Conservation (phyloP, 2,329 filamentous ascomycete genomes). For the Cytospora piceicola region DNA sequence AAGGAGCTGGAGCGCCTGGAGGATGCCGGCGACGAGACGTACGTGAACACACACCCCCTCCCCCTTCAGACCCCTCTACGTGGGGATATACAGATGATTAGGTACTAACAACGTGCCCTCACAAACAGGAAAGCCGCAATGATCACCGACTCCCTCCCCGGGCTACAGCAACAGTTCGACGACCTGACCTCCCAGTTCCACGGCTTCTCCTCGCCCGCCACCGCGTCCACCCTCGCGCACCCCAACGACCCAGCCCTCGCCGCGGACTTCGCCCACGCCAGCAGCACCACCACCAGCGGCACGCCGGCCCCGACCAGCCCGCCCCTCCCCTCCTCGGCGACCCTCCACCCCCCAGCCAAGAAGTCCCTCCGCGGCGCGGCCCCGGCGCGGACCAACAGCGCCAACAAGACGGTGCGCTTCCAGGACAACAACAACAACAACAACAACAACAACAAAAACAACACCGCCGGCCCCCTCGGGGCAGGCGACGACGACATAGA, state of each 20-base stretch:
- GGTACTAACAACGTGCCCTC: constrained; percentile 45
- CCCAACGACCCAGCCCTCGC: constrained; percentile 68
- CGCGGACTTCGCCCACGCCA: constrained; percentile 66
- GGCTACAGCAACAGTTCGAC: constrained; percentile 73
- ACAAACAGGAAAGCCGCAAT: constrained; percentile 48
- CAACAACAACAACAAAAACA: constrained; percentile 59
- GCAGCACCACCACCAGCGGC: constrained; percentile 42
- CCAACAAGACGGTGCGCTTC: constrained; percentile 82
- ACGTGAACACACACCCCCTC: constrained; percentile 34
- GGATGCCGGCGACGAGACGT: constrained; percentile 67
- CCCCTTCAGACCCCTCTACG: neutral
- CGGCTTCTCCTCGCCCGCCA: constrained; percentile 59
- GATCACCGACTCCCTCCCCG: constrained; percentile 67
- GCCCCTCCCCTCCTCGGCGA: constrained; percentile 46
- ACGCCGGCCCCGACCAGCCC: constrained; percentile 33
- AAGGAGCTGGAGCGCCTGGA: constrained; percentile 66
- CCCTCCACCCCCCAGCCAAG: constrained; percentile 33
- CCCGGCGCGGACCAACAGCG: constrained; percentile 31
- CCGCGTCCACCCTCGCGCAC: constrained; percentile 56
- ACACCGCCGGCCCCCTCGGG: constrained; percentile 54
- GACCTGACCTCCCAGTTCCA: constrained; percentile 82
- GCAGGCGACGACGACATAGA: constrained; percentile 46
- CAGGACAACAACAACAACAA: constrained; percentile 64
- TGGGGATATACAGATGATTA: constrained; percentile 41
- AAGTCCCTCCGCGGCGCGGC: constrained; percentile 38